phyloP scores from a whole-genome alignment of 2,329 filamentous ascomycete genomes.

The Ceratocystis huliohia region DNA sequence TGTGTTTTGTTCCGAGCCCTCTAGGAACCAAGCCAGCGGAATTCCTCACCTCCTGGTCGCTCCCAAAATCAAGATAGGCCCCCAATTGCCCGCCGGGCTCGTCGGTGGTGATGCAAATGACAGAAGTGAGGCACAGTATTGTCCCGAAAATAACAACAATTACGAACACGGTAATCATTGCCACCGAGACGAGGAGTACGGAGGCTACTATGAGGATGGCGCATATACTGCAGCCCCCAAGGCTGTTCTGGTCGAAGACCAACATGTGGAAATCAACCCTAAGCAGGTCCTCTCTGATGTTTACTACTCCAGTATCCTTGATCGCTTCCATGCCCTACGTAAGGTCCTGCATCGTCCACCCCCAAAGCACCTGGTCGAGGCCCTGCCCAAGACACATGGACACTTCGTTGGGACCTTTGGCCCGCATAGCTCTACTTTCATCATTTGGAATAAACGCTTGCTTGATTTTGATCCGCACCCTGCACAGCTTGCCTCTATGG shows the following conservation, averaged over 20 bases:
- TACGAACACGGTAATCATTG: constrained; percentile 22
- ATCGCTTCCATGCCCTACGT: constrained; percentile 55
- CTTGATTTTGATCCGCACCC: constrained; percentile 44
- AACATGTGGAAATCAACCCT: constrained; percentile 26
- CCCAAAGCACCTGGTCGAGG: constrained; percentile 38
- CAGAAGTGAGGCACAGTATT: constrained; percentile 20
- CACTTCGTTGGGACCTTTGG: constrained; percentile 44
- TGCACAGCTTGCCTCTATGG: constrained; percentile 49
- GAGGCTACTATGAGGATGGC: constrained; percentile 63
- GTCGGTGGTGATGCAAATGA: neutral
- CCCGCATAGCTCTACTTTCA: constrained; percentile 37
- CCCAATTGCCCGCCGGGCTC: constrained; percentile 34
- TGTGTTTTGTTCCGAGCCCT: constrained; percentile 34
- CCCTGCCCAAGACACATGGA: constrained; percentile 42
- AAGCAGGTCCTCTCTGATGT: constrained; percentile 43
- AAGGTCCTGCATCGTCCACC: constrained; percentile 44
- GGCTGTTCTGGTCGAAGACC: constrained; percentile 24
- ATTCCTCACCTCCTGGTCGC: constrained; percentile 63
- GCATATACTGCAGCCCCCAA: constrained; percentile 57
- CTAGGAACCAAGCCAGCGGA: constrained; percentile 59
- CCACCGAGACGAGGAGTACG: constrained; percentile 27
- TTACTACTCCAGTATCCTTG: constrained; percentile 55
- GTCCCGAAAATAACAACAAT: constrained; percentile 22
- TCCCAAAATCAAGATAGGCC: constrained; percentile 37
- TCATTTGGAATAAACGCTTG: constrained; percentile 41